phyloP scores from a whole-genome alignment of 1,139 yeast species.

The Yamadazyma dushanensis region DNA sequence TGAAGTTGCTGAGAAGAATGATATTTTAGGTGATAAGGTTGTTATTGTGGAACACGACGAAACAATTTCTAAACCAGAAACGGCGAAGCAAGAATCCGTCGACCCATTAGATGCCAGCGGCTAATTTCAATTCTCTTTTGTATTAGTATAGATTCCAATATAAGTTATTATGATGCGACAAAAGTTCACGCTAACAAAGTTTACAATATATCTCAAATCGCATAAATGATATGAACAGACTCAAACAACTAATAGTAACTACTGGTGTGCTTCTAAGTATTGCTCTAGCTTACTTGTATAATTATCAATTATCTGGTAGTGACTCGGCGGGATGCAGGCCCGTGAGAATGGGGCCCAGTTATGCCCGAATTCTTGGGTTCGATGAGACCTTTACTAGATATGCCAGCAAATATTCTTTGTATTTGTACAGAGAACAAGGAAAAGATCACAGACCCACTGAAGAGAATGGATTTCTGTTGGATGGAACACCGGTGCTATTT shows the following conservation, averaged over 20 bases:
- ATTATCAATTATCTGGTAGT: constrained; percentile 26
- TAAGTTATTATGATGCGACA: not conserved
- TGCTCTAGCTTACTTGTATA: constrained; percentile 14
- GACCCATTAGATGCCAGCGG: constrained; percentile 1
- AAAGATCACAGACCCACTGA: constrained; percentile 57
- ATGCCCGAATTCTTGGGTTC: constrained; percentile 70
- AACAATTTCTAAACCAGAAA: not conserved
- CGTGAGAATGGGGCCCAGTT: constrained; percentile 76
- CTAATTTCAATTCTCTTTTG: not conserved
- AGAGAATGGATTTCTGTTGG: constrained; percentile 39
- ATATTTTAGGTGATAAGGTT: constrained; percentile 19
- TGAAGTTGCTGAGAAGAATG: constrained; percentile 24
- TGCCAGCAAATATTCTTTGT: constrained; percentile 78
- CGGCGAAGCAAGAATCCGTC: not conserved
- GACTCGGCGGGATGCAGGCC: constrained; percentile 50
- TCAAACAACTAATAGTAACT: constrained; percentile 3
- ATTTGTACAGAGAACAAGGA: constrained; percentile 76
- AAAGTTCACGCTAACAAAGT: not conserved
- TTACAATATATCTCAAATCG: not conserved
- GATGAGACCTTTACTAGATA: constrained; percentile 69
- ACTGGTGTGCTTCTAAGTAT: constrained; percentile 12
- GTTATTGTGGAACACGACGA: constrained; percentile 15
- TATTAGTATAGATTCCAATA: not conserved
- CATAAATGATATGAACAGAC: constrained; percentile 1
- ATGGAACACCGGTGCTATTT: constrained; percentile 86